Base-by-base conservation (phyloP, 108 stramenopile species). In the Mediolabrus comicus region DNA sequence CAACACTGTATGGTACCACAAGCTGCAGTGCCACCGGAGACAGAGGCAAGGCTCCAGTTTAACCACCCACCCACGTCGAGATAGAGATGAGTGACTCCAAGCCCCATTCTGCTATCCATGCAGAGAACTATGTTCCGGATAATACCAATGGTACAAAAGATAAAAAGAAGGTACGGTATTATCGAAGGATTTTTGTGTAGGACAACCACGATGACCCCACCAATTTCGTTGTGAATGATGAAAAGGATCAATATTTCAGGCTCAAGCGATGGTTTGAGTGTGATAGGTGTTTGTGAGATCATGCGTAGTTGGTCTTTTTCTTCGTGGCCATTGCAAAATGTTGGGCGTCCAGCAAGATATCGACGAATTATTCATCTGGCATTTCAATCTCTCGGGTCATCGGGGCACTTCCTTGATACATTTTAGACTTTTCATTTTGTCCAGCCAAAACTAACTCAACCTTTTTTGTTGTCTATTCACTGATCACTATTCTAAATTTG, bases 111-210 rank as follows among this genome's bases (percentile, higher is more conserved):
- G 63, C 10, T 11, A 19, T 49, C 26, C 63, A 64, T 13, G 25
- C 63, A 14, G 13, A 35, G 13, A 64, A 64, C 25, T 64, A 30
- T 27, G 60, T 61, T 39, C 28, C 63, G 2, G 63, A 64, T 43
- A 24, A 22, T 25, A 13, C 63, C 3, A 39, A 51, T 30, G 63
- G 35, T 4, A n/a, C 39, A 30, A 64, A 64, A 51, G 63, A 64
- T 7, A 64, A 64, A 39, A 64, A 64, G 63, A 64, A 64, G 63
- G 63, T 64, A 38, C 63, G 59, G 0, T 24, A 8, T 34, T 2
- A 4, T 16, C 2, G 16, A 3, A 17, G 53, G 25, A 2, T 2
- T 10, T 34, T 59, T 29, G 6, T 16, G 28, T 10, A 29, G 19
- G 58, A 59, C 32, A n/a, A 25, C 29, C 29, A 28, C 65, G 27